Percentiles rank a stretch among this genome's conserved stretches.
Evolutionary conservation across 352 stramenopile species (phyloP).

Genomic region (Phytopythium helicoides): DNA sequence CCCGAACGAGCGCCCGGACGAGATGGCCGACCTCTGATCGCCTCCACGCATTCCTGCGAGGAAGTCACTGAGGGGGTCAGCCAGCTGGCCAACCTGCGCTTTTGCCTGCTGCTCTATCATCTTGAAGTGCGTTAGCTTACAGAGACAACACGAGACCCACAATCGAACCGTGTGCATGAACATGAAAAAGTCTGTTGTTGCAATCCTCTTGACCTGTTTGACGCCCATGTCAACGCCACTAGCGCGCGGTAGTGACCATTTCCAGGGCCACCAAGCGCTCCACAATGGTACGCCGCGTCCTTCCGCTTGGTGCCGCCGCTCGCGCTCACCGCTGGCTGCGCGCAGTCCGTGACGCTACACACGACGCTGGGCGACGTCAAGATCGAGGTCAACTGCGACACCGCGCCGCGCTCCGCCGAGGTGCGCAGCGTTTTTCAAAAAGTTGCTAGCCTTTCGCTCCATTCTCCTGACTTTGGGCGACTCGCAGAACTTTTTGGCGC

Average conservation of each 20-base stretch:
- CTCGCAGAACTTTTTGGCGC: conserved; percentile 95
- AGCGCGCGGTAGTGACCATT: no score
- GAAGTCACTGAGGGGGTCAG: conserved; percentile 73
- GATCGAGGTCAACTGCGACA: conserved; percentile 97
- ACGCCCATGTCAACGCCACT: no score
- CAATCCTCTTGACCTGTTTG: no score
- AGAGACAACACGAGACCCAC: no score
- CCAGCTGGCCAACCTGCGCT: not conserved
- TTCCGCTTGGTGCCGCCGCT: no score
- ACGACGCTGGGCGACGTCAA: conserved; percentile 96
- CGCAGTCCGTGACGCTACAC: conserved; percentile 93
- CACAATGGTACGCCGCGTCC: no score
- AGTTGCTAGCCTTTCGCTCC: not conserved
- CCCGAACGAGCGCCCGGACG: conserved; percentile 87
- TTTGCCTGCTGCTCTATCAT: not conserved
- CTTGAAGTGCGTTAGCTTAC: no score
- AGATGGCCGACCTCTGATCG: conserved; percentile 83
- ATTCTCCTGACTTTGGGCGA: not conserved
- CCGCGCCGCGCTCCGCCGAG: conserved; percentile 82
- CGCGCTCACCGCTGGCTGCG: not conserved
- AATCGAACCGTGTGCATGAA: no score
- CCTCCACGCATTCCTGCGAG: conserved; percentile 93
- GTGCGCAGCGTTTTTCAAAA: conserved; percentile 21
- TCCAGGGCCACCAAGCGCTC: no score
- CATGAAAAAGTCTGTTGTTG: no score